Evolutionary conservation across 352 stramenopile genomes (phyloP).

Genomic region (Phytopythium chamaehyphon): DNA sequence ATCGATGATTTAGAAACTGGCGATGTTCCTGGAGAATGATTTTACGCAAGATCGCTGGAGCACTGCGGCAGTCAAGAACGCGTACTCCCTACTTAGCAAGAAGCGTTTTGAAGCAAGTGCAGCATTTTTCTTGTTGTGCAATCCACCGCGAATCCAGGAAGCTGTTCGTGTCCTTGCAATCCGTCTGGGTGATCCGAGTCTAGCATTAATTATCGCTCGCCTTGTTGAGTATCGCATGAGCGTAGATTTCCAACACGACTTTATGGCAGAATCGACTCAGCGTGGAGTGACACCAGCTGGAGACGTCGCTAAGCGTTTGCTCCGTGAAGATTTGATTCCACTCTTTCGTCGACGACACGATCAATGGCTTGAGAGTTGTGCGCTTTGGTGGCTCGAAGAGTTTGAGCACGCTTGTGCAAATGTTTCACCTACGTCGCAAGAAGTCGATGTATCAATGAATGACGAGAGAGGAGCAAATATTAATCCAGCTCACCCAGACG

Average conservation of each 20-base stretch:
- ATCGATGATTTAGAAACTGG: constrained; percentile 42
- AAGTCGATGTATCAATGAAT: constrained; percentile 38
- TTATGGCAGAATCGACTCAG: constrained; percentile 33
- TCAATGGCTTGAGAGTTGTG: constrained; percentile 75
- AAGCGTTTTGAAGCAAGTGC: constrained; percentile 88
- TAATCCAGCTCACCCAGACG: constrained; percentile 10
- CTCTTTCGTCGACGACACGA: constrained; percentile 55
- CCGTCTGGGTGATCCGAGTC: constrained; percentile 82
- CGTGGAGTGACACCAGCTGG: constrained; percentile 60
- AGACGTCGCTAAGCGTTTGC: constrained; percentile 39
- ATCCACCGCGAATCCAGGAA: constrained; percentile 91
- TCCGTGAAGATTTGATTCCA: constrained; percentile 68
- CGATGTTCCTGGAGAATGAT: constrained; percentile 75
- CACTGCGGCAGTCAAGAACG: constrained; percentile 92
- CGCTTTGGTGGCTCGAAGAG: constrained; percentile 81
- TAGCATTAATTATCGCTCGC: constrained; percentile 88
- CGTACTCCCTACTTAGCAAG: constrained; percentile 93
- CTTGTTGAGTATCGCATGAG: constrained; percentile 79
- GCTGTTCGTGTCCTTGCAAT: constrained; percentile 87
- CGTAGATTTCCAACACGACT: constrained; percentile 49
- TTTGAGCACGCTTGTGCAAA: constrained; percentile 79
- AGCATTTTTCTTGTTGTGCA: constrained; percentile 91
- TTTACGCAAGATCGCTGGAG: constrained; percentile 80
- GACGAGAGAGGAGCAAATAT: constrained; percentile 6
- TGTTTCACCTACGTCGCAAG: constrained; percentile 58